Conservation (phyloP, 179 eudicot genomes). For the Drosera spatulata region DNA sequence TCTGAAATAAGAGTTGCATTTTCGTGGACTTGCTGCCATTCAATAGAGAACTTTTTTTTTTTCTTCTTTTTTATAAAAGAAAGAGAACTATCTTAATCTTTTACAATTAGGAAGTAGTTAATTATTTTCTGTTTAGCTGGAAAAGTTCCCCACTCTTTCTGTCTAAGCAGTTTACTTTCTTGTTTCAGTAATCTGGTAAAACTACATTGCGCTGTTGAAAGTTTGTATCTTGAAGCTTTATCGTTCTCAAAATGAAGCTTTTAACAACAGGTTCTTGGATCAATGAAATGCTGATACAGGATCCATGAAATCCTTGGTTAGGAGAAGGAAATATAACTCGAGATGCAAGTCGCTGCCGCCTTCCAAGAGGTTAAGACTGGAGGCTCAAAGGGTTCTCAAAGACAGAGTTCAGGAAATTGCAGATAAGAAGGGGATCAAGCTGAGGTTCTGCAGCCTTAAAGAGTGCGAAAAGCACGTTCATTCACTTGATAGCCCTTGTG, state of each 20-base stretch:
- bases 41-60: too few species aligned
- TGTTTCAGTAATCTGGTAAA: too few species aligned
- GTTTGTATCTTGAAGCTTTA: conserved; percentile 5
- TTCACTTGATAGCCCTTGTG: conserved; percentile 78
- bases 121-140: too few species aligned
- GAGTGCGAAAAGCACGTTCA: conserved; percentile 86
- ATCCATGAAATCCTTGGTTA: conserved; percentile 55
- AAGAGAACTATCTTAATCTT: too few species aligned
- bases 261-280: conserved; percentile 81
- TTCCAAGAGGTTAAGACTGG: conserved; percentile 88
- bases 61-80: too few species aligned
- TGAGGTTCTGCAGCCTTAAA: conserved; percentile 80
- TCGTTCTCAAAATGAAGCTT: conserved; percentile 45
- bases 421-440: conserved; percentile 90
- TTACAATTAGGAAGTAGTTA: too few species aligned
- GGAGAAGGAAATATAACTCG: conserved; percentile 51
- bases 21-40: too few species aligned
- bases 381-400: conserved; percentile 95
- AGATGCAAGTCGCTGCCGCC: conserved; percentile 91
- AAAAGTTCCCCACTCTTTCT: too few species aligned
- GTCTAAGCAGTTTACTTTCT: too few species aligned
- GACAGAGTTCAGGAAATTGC: conserved; percentile 99
- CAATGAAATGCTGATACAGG: conserved; percentile 92
- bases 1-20: too few species aligned
- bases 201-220: not conserved